Base-by-base conservation (phyloP, 2,329 filamentous ascomycete species). In the Phaeosphaeriaceae sp. region DNA sequence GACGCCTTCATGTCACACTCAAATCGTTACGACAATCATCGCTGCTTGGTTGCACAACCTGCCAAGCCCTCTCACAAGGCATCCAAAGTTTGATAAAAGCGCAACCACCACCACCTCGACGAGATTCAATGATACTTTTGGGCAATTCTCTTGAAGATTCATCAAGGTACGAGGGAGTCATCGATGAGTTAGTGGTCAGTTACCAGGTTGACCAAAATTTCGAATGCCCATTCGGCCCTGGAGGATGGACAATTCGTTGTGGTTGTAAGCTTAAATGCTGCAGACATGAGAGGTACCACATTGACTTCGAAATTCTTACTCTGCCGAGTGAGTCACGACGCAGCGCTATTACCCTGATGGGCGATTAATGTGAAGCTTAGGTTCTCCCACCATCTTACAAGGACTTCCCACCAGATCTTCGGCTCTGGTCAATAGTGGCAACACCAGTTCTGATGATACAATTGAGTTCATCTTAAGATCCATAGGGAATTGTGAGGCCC, bases 151-250 rank as follows among this genome's bases (percentile, higher is more conserved):
- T 15, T 8, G 4, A 15, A 8, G 32, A 29, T 23, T 6, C 11
- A 6, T n/a, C 23, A 29, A 40, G 12, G 9, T 13, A 5, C 4
- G 37, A 40, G 3, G 12, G 13, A 16, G 13, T 28, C 15, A 16
- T 40, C 7, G 37, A 40, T n/a, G 37, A 40, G 20, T 9, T 40
- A 13, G 20, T 26, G 5, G 12, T 40, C 2, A 29, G 13, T 23
- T 40, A 40, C 26, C 37, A 40, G 15, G 16, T 40, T 21, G 37
- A 40, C 23, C 37, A 18, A 16, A 40, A 40, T 23, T 40, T 40
- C 7, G 37, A 40, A 17, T 40, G 21, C 6, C 37, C 37, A 4
- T 28, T 40, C 18, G 16, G 20, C 6, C 20, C 23, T 4, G 37
- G 37, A n/a, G 37, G 37, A 6, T 40, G 37, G 37, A 40, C 13